phyloP scores from a whole-genome alignment of 768 basidiomycete genomes.

The Termitomyces sp. region DNA sequence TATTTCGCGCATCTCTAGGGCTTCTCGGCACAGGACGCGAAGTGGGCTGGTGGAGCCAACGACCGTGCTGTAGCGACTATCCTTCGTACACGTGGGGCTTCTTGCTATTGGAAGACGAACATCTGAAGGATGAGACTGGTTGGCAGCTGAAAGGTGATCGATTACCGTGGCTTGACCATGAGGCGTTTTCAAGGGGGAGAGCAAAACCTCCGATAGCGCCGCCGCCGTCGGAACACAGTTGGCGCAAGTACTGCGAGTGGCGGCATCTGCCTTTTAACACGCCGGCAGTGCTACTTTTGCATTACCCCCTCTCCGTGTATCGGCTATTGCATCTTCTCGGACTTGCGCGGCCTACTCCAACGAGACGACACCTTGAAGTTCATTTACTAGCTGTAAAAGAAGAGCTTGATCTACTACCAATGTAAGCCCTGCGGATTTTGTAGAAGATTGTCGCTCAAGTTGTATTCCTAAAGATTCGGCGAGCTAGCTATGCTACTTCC shows the following conservation, averaged over 20 bases:
- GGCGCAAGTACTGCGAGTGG: constrained; percentile 45
- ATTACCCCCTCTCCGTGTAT: constrained; percentile 40
- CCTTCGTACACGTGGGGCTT: constrained; percentile 29
- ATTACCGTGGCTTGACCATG: constrained; percentile 27
- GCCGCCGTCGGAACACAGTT: constrained; percentile 26
- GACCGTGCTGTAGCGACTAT: constrained; percentile 14
- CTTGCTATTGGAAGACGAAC: constrained; percentile 25
- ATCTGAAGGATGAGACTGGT: constrained; percentile 26
- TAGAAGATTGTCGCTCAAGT: too few relatives aligned
- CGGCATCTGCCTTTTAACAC: constrained; percentile 38
- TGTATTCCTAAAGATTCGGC: constrained; percentile 27
- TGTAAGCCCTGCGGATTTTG: constrained; percentile 23
- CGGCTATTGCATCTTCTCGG: constrained; percentile 31
- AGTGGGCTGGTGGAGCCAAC: constrained; percentile 37
- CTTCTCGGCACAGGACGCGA: constrained; percentile 32
- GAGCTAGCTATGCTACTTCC: constrained; percentile 43
- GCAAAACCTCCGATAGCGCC: constrained; percentile 18
- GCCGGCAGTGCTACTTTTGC: constrained; percentile 38
- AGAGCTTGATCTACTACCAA: constrained; percentile 35
- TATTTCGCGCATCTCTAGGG: constrained; percentile 13
- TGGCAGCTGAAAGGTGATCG: constrained; percentile 32
- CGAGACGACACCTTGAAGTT: constrained; percentile 27
- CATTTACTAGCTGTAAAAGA: constrained; percentile 38
- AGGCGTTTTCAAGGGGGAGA: constrained; percentile 20
- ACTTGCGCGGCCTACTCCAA: constrained; percentile 13